Conservation (phyloP, 1,139 yeast genomes). For the Groenewaldozyma auringiensis region DNA sequence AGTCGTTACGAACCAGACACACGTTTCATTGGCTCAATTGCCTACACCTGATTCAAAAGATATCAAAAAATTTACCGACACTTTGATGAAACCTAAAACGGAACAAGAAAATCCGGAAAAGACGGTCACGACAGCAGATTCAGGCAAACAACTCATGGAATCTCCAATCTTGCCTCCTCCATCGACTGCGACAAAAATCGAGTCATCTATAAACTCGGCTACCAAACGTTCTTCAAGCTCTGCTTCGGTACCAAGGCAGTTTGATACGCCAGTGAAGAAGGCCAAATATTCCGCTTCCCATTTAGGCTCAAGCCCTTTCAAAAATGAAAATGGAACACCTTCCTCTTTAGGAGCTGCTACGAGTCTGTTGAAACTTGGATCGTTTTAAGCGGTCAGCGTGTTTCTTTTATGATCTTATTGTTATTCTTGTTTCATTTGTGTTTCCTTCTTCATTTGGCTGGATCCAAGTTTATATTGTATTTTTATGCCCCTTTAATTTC, state of each 20-base stretch:
- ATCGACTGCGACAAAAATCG: too few species aligned
- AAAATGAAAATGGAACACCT: constrained; percentile 33
- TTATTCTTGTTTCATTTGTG: too few species aligned
- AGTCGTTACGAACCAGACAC: constrained; percentile 49
- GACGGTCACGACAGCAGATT: too few species aligned
- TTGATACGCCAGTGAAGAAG: constrained; percentile 2
- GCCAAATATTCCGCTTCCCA: neutral
- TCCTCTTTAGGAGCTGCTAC: constrained; percentile 45
- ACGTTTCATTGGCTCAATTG: constrained; percentile 30
- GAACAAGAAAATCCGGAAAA: too few species aligned
- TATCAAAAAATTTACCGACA: constrained; percentile 6
- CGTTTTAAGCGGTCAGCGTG: constrained; percentile 13
- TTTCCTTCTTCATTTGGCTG: too few species aligned
- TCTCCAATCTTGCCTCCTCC: neutral
- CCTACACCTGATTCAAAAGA: constrained; percentile 17
- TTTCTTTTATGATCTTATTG: too few species aligned
- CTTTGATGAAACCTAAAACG: neutral
- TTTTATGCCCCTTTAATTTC: too few species aligned
- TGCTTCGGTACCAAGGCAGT: neutral
- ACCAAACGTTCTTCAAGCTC: neutral
- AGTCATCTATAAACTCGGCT: too few species aligned
- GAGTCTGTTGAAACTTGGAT: constrained; percentile 37
- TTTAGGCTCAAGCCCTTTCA: constrained; percentile 11
- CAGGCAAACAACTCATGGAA: neutral
- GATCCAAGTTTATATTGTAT: too few species aligned